These are phyloP conservation scores for Trametes villosa DNA, from an alignment of 768 basidiomycete genomes.

Conservation along the genomic window DNA sequence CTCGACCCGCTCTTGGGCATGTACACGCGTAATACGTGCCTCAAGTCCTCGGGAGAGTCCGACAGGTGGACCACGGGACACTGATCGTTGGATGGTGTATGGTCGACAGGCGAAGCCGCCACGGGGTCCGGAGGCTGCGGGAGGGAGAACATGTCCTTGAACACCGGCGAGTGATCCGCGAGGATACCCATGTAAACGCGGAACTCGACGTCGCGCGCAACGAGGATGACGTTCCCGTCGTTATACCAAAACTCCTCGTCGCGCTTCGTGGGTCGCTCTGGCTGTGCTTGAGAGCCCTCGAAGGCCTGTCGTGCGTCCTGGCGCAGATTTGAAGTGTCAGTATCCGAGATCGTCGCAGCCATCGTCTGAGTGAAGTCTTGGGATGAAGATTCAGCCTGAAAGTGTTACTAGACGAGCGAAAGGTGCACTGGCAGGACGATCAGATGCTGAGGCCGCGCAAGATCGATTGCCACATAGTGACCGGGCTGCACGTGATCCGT, in stretches of 20 bases:
- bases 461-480: no score
- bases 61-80: background rate
- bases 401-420: no score
- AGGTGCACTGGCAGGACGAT: no score
- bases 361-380: no score
- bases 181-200: conserved; percentile 33
- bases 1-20: background rate
- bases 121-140: background rate
- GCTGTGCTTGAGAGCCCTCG: no score
- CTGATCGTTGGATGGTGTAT: no score
- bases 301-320: no score
- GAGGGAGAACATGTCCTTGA: conserved; percentile 23
- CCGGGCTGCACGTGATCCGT: no score
- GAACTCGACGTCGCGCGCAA: conserved; percentile 30
- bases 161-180: conserved; percentile 30
- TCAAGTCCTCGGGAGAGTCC: background rate
- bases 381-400: no score
- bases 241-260: background rate
- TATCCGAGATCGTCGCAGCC: no score
- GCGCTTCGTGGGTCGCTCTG: background rate
- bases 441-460: no score
- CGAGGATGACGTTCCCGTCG: conserved; percentile 35
- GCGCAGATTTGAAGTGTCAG: no score
- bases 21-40: background rate
- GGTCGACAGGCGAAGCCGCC: background rate